Base-by-base conservation (phyloP, 2,329 filamentous ascomycete species). In the Xylariaceae sp. region DNA sequence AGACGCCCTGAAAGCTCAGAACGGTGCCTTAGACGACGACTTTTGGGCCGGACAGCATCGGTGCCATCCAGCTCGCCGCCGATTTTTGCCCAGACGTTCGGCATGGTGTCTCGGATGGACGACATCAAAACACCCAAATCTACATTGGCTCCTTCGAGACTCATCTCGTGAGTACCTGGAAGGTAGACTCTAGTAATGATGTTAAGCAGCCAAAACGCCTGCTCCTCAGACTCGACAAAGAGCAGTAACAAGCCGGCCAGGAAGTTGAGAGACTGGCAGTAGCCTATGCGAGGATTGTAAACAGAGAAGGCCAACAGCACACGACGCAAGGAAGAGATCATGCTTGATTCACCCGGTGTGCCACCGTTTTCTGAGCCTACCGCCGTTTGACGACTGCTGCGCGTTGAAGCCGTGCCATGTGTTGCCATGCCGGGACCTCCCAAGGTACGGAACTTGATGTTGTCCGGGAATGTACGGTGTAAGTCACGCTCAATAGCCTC, bases 221-320 rank as follows among this genome's bases (percentile, higher is more conserved):
- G 92, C 73, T 97, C 92, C 72, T 96, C 93, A 3, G 89, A 87
- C 61, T 83, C 84, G 69, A 97, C 86, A 72, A 97, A 97, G 2
- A 97, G 81, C 1, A 97, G 84, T 1, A 97, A 80, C 55, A 97
- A 82, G 3, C 92, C 93, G 3, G 93, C 92, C 54, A 97, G 83
- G 74, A 97, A 97, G 74, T 97, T 97, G 35, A 97, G 83, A 17
- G 90, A 95, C 73, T 97, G 93, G 70, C 93, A 97, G 74, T 97
- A 97, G 11, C 93, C 93, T 66, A 97, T 95, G 57, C 84, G 84
- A 0, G 93, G 92, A 68, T 95, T 95, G 76, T 96, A 90, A 48
- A 96, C 82, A 1, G 93, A 87, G 73, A 97, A 97, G 9, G 92
- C 92, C 69, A 90, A 89, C 30, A 97, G 78, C 0, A 97, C 91